These are phyloP conservation scores for Starmerella geochares DNA, from an alignment of 805 yeast species.

Conservation along the genomic window DNA sequence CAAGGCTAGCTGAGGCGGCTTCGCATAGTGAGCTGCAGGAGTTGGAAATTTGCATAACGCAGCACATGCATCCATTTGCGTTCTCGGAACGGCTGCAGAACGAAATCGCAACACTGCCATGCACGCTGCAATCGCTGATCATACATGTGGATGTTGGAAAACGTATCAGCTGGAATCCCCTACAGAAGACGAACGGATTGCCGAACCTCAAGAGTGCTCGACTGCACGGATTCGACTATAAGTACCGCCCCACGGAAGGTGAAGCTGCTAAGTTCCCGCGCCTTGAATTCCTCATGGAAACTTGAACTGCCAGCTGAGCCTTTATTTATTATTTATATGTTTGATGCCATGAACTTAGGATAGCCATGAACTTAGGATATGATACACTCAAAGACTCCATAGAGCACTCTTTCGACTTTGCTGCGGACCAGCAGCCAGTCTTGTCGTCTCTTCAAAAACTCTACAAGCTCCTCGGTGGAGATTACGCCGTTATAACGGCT, in stretches of 20 bases:
- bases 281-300: background rate
- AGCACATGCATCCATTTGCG: conserved; percentile 15
- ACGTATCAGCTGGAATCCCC: conserved; percentile 18
- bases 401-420: conserved; percentile 89
- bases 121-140: conserved; percentile 1
- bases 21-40: conserved; percentile 2
- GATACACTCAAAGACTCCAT: conserved; percentile 57
- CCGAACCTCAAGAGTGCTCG: conserved; percentile 9
- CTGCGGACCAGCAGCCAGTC: conserved; percentile 74
- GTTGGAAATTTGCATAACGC: conserved; percentile 2
- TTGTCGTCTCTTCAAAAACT: conserved; percentile 72
- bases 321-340: background rate
- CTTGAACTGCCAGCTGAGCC: background rate
- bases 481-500: conserved; percentile 81
- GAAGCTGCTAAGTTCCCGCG: conserved; percentile 8
- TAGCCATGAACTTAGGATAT: conserved; percentile 3
- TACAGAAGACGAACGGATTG: conserved; percentile 7
- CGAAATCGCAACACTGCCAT: conserved; percentile 12
- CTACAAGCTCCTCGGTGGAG: conserved; percentile 88
- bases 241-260: background rate
- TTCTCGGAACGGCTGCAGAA: conserved; percentile 16
- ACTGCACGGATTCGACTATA: conserved; percentile 17
- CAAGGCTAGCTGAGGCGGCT: conserved; percentile 10
- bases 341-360: background rate
- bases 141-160: conserved; percentile 9